A percentile compares a stretch with the other conserved stretches of the same genome.
Conservation (phyloP, 2,329 filamentous ascomycete species). For the Chrysoporthe austroafricana region DNA sequence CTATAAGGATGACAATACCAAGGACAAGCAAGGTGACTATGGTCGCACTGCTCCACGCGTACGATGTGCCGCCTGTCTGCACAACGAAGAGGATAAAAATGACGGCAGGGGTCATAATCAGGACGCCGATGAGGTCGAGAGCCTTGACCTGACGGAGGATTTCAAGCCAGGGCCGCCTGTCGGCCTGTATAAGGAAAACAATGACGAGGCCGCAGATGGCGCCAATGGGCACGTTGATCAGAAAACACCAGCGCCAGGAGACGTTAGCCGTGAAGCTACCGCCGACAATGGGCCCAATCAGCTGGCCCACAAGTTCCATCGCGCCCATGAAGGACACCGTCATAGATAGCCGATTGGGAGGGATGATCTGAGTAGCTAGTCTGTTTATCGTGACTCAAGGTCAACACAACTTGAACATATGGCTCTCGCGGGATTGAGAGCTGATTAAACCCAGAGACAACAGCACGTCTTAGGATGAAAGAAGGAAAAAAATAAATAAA, state of each 20-base stretch:
- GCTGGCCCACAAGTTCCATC: too few species aligned
- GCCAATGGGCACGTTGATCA: conserved; percentile 51
- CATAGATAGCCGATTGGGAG: too few species aligned
- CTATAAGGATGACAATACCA: conserved; percentile 38
- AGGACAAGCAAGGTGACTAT: conserved; percentile 44
- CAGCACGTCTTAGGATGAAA: too few species aligned
- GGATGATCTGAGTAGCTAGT: too few species aligned
- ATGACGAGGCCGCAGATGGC: conserved; percentile 40
- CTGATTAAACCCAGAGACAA: too few species aligned
- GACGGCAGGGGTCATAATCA: conserved; percentile 36
- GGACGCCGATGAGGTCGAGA: conserved; percentile 27
- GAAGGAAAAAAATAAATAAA: too few species aligned
- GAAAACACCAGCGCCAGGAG: conserved; percentile 53
- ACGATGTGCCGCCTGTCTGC: conserved; percentile 45
- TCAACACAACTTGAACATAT: too few species aligned
- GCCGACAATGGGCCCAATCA: conserved; percentile 50
- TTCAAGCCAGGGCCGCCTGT: too few species aligned
- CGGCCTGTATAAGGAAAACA: conserved; percentile 38
- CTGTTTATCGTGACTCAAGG: too few species aligned
- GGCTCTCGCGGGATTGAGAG: too few species aligned
- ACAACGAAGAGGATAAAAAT: conserved; percentile 50
- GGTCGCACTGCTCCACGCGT: conserved; percentile 31
- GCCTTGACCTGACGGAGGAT: conserved; percentile 30
- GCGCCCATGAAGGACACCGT: too few species aligned
- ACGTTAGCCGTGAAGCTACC: conserved; percentile 44